phyloP scores from a whole-genome alignment of 192 early-diverging fungal species.

The Coemansia sp. region DNA sequence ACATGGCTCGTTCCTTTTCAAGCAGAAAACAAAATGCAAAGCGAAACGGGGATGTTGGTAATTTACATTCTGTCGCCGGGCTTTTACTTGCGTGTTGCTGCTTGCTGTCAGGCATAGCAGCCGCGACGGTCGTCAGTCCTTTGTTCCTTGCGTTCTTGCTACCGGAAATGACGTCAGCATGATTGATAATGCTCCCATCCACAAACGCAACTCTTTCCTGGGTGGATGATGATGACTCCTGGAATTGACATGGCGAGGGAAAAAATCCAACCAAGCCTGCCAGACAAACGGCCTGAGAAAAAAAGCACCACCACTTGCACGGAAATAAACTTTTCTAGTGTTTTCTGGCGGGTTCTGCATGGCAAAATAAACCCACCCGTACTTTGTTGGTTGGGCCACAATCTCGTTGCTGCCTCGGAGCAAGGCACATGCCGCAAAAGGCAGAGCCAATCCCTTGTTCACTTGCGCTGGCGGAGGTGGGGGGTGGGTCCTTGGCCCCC shows the following conservation, averaged over 20 bases:
- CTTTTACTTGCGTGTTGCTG: not conserved
- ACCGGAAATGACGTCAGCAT: not conserved
- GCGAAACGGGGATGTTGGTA: not conserved
- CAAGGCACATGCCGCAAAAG: not conserved
- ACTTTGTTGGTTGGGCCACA: not conserved
- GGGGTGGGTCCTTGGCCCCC: not conserved
- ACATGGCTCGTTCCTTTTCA: too few relatives aligned
- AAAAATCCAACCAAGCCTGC: not conserved
- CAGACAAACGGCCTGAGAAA: not conserved
- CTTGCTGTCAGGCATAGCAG: too few relatives aligned
- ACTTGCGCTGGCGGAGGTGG: not conserved
- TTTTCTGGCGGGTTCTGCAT: not conserved
- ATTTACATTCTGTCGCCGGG: not conserved
- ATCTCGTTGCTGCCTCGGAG: not conserved
- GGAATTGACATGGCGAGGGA: too few relatives aligned
- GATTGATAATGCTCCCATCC: constrained; percentile 4
- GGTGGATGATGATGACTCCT: not conserved
- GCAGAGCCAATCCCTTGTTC: not conserved
- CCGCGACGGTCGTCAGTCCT: not conserved
- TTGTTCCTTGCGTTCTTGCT: not conserved
- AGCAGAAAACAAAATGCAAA: not conserved
- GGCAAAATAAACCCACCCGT: not conserved
- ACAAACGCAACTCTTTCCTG: not conserved
- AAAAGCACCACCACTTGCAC: not conserved
- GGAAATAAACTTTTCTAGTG: constrained; percentile 1